Evolutionary conservation across 352 stramenopile genomes (phyloP), one percentile per base, ranked within the genome.

Genomic region (Phytophthora brassicae): DNA sequence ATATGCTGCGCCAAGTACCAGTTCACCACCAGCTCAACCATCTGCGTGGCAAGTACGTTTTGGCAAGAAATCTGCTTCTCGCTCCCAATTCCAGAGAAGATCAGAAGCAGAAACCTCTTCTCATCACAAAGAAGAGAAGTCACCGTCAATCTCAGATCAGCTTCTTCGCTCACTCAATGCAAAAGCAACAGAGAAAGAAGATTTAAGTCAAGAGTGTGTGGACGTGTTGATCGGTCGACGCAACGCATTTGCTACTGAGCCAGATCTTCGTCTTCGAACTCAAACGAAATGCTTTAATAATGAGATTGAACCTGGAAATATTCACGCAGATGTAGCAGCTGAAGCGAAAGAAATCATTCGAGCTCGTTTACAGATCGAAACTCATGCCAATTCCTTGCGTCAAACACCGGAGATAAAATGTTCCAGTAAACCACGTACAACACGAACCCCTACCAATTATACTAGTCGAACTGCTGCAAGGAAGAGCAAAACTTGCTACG

Each of bases 21-120:
- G 67, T 22, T 74, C 74, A 28, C 75, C 76, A 12, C 55, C 74
- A 50, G 14, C 31, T 22, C 50, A 63, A 50, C 75, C 69, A 22
- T 90, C 81, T 16, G 55, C 68, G 22, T 90, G 81, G 81, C 76
- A 87, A 66, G 55, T 83, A 16, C 77, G 74, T 39, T 90, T 90
- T 22, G 72, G 81, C 6, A 78, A 78, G 29, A 72, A 71, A n/a
- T 56, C 63, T n/a, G 13, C 33, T 33, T 56, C 38, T 28, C 35
- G 38, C 22, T 20, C 19, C 29, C 12, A 52, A 54, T 17, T 19
- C 6, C 41, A 45, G 14, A 19, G 43, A 19, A 51, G 47, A 28
- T 16, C 28, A 16, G 53, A 65, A 31, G 35, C 28, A 16, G 50
- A 45, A 9, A 17, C 23, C 4, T 14, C 22, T 20, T 23, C 39